Base-by-base conservation (phyloP, 2,329 filamentous ascomycete species). In the Penicillium decumbens region DNA sequence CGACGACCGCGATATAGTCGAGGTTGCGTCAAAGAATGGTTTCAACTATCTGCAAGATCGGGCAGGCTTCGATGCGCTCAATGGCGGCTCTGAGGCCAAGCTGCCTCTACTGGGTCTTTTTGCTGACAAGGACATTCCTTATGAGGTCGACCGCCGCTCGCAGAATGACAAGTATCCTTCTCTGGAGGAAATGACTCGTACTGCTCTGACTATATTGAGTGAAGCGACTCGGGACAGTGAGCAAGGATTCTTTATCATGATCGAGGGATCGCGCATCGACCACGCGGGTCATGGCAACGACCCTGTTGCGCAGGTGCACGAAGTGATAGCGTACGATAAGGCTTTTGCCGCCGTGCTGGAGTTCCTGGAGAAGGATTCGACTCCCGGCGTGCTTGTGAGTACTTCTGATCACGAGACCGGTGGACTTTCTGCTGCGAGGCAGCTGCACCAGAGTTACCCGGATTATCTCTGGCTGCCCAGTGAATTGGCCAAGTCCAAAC, bases 321-420 rank as follows among this genome's bases (percentile, higher is more conserved):
- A 98, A 71, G 92, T 98, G 0, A 77, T 97, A n/a, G 92, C 90
- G 44, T 98, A 95, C 63, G 93, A 98, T 76, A 83, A 81, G 69
- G 80, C 93, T 1, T 95, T 98, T 72, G 77, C 85, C 60, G 79
- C 82, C 5, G 92, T 95, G 0, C 71, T 95, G 10, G 85, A 95
- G 50, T 98, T 96, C 66, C 78, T 98, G 49, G 80, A 89, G 41
- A 72, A 84, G 28, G 88, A 84, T 41, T 83, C 82, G 0, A 84
- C 91, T 0, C 72, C 72, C 25, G 88, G 87, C 24, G 80, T 96
- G 8, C 79, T 98, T 60, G 87, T 98, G 37, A 84, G 84, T 51
- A 98, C 93, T 3, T 95, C 89, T 50, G 93, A 98, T 71, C 93
- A 98, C 68, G 93, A 98, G 69, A 98, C 93, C 0, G 93, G 93